Percentiles rank a stretch among this genome's conserved stretches.
Evolutionary conservation across 768 basidiomycete genomes (phyloP).

Genomic region (Calocera cornea): DNA sequence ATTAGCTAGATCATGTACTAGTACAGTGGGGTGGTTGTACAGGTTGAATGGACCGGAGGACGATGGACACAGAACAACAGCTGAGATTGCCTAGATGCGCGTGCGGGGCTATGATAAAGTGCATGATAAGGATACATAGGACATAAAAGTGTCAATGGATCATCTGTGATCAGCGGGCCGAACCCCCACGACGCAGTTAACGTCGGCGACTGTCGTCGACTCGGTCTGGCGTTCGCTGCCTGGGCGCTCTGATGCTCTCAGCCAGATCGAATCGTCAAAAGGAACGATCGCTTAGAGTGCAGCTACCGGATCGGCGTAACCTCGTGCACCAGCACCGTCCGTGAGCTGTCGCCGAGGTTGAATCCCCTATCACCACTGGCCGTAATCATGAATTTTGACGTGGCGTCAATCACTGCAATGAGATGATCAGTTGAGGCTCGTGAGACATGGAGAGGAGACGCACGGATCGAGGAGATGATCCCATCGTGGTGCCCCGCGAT

Average conservation of each 20-base stretch:
- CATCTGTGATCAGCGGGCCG: too few species aligned
- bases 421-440: not conserved
- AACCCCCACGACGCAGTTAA: too few species aligned
- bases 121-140: not conserved
- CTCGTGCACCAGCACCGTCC: conserved; percentile 83
- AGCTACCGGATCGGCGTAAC: conserved; percentile 35
- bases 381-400: conserved; percentile 71
- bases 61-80: not conserved
- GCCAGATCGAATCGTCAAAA: too few species aligned
- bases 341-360: conserved; percentile 78
- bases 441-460: conserved; percentile 23
- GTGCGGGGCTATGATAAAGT: not conserved
- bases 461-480: conserved; percentile 83
- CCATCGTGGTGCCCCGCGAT: conserved; percentile 94
- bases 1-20: not conserved
- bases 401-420: conserved; percentile 66
- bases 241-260: too few species aligned
- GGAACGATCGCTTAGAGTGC: not conserved
- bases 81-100: not conserved
- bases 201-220: too few species aligned
- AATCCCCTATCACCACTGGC: conserved; percentile 85
- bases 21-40: not conserved
- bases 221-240: too few species aligned
- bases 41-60: not conserved
- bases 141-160: too few species aligned